These are phyloP conservation scores for Pyropia haitanensis DNA, from an alignment of 23 red algal genomes.

Conservation along the genomic window DNA sequence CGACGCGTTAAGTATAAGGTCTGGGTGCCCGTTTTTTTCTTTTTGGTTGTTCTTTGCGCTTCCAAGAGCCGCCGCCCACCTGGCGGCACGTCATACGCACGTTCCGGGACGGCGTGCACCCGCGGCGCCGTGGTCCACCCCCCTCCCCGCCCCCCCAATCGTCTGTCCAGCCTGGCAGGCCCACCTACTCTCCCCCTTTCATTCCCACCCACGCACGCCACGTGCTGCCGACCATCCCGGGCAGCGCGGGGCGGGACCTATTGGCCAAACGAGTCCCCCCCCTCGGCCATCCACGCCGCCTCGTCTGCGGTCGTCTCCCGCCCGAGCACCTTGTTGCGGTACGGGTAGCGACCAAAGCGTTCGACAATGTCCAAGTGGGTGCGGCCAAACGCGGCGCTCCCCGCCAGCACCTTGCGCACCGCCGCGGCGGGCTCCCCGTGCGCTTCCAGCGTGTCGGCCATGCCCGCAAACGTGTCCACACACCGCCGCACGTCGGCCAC, in stretches of 20 bases:
- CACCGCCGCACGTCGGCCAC: conserved; percentile 28
- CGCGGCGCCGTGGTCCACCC: no score
- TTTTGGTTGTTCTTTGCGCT: no score
- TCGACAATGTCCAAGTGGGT: conserved; percentile 63
- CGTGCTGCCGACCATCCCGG: no score
- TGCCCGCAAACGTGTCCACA: conserved; percentile 12
- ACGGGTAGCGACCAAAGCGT: conserved; percentile 50
- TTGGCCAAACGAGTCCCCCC: conserved; percentile 7
- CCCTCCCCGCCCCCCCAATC: no score
- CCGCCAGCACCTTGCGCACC: neutral
- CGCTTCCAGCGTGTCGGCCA: conserved; percentile 35
- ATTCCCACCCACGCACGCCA: no score
- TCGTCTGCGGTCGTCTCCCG: conserved; percentile 51
- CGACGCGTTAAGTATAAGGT: no score
- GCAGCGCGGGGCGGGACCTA: neutral
- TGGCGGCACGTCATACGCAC: no score
- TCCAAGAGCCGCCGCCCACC: no score
- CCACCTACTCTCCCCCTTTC: no score
- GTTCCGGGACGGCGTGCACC: no score
- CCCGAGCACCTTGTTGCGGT: conserved; percentile 47
- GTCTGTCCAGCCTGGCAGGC: no score
- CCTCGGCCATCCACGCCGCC: conserved; percentile 12
- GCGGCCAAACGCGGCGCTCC: conserved; percentile 30
- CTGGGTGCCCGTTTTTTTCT: no score
- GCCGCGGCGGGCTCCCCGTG: conserved; percentile 22